Conservation (phyloP, 768 basidiomycete genomes). For the Amanita thiersii region DNA sequence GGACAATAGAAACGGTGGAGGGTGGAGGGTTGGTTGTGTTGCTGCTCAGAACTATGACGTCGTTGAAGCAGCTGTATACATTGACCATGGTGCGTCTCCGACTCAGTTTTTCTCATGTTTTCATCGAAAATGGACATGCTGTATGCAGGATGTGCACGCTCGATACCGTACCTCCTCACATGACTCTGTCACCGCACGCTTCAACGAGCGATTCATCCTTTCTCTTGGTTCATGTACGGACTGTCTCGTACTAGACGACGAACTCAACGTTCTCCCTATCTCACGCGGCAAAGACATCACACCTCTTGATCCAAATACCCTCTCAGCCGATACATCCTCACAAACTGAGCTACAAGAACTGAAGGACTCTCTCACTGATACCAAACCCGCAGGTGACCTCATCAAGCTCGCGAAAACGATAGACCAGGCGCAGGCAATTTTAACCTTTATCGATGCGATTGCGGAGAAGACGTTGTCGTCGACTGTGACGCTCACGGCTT, state of each 20-base stretch:
- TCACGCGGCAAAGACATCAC: slow-evolving; percentile 91
- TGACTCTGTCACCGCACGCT: slow-evolving; percentile 83
- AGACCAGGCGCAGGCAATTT: slow-evolving; percentile 90
- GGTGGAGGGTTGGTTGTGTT: slow-evolving; percentile 88
- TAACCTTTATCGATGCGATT: slow-evolving; percentile 93
- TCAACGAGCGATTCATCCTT: slow-evolving; percentile 98
- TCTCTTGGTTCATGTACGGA: slow-evolving; percentile 91
- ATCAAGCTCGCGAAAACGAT: slow-evolving; percentile 86
- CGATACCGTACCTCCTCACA: slow-evolving; percentile 91
- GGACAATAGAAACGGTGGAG: slow-evolving; percentile 97
- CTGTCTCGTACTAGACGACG: slow-evolving; percentile 93
- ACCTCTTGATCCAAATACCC: slow-evolving; percentile 41
- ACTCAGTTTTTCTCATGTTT: background rate
- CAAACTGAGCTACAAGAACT: slow-evolving; percentile 63
- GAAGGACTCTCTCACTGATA: slow-evolving; percentile 69
- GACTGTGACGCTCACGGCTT: slow-evolving; percentile 92
- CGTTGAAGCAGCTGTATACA: slow-evolving; percentile 82
- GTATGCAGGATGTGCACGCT: slow-evolving; percentile 83
- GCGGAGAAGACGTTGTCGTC: slow-evolving; percentile 90
- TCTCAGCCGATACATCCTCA: slow-evolving; percentile 16
- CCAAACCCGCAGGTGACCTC: slow-evolving; percentile 82
- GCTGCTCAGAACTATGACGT: slow-evolving; percentile 91
- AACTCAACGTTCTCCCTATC: slow-evolving; percentile 94
- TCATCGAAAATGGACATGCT: background rate
- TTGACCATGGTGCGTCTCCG: slow-evolving; percentile 61